Evolutionary conservation across 1,284 basidiomycete species (phyloP), one percentile per base, ranked within the genome.

Genomic region (Ceratobasidium sp.): DNA sequence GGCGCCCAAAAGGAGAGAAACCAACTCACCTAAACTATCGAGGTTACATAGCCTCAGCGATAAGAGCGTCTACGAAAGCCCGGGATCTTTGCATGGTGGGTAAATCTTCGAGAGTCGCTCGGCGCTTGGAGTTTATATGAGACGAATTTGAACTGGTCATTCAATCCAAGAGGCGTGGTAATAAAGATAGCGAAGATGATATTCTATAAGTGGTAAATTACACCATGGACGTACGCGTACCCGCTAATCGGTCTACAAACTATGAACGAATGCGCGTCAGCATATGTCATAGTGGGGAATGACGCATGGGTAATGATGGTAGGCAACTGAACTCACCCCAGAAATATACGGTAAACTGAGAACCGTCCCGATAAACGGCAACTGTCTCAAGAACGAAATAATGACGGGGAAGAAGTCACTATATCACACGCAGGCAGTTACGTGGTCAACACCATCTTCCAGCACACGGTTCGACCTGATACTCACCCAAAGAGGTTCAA

Each of bases 381-480:
- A 83, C 84, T 99, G 98, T 77, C 98, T 88, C 78, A 99, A 84
- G 87, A 99, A 99, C 60, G 95, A 97, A 75, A 99, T 87, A 75
- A 99, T 94, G 75, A 99, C 97, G 5, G 98, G 98, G 90, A 99
- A 99, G 87, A 99, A 99, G 84, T 99, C 97, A 62, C 97, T 99
- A 84, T 75, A 48, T 69, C 9, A 66, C 53, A 50, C 45, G n/a
- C 47, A 60, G 14, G 44, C 14, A 27, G 62, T 36, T 36, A 64
- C n/a, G 73, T n/a, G n/a, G n/a, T 33, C n/a, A 60, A 17, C 44
- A 17, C 22, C 53, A 24, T 8, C 41, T 17, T 9, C 36, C 1
- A 44, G 11, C n/a, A 17, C 22, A 45, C 1, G n/a, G 6, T 19
- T 62, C 36, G 36, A 41, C n/a, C 41, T n/a, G 29, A 73, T 14